Evolutionary conservation across 1,284 basidiomycete species (phyloP).

Genomic region (Irpex lacteus): DNA sequence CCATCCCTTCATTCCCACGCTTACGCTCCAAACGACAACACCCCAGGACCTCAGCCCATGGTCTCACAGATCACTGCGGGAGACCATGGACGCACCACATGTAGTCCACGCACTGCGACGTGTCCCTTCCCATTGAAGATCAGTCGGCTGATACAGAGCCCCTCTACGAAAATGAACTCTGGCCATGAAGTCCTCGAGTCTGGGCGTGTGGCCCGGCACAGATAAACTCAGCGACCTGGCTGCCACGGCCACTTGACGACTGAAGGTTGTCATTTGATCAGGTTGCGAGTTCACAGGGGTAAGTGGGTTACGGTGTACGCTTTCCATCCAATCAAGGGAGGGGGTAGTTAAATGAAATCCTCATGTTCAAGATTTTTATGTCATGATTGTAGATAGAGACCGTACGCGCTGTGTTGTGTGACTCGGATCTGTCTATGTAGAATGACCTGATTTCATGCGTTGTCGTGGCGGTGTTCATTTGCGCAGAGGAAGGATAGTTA

Average conservation of each 20-base stretch:
- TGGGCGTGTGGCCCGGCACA: background rate
- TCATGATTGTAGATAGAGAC: background rate
- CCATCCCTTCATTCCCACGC: background rate
- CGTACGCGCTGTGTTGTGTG: background rate
- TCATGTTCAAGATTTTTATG: slow-evolving; percentile 1
- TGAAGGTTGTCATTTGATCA: slow-evolving; percentile 2
- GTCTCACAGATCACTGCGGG: background rate
- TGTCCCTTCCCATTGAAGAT: background rate
- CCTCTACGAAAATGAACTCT: background rate
- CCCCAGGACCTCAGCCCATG: background rate
- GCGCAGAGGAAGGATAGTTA: background rate
- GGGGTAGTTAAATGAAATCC: background rate
- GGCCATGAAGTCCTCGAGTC: background rate
- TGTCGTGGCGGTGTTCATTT: background rate
- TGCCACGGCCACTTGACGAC: background rate
- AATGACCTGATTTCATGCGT: background rate
- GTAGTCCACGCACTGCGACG: background rate
- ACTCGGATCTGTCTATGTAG: background rate
- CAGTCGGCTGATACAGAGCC: background rate
- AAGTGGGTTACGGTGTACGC: background rate
- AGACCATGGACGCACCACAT: background rate
- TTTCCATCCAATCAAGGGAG: background rate
- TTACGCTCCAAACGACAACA: background rate
- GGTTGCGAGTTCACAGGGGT: background rate
- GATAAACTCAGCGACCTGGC: background rate